phyloP scores from a whole-genome alignment of 257 asterid species.

The Schizonepeta tenuifolia region DNA sequence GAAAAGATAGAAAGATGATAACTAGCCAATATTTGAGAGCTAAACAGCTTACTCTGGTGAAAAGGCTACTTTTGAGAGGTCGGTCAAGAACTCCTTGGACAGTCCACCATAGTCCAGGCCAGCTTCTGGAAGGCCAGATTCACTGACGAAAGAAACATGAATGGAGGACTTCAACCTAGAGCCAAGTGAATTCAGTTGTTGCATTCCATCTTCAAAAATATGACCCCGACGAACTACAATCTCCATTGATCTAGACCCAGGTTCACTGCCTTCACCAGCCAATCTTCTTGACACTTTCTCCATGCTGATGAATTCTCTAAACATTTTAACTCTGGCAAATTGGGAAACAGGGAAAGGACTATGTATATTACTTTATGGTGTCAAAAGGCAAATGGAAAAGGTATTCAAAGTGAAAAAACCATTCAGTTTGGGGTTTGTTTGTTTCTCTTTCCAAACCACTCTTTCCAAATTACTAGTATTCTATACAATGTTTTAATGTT shows the following conservation, averaged over 20 bases:
- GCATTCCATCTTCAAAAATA: conserved; percentile 93
- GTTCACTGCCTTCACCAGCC: conserved; percentile 80
- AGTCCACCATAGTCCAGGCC: conserved; percentile 98
- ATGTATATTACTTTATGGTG: conserved; percentile 17
- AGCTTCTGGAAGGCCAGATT: conserved; percentile 96
- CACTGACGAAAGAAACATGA: conserved; percentile 90
- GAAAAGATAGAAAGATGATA: conserved; percentile 17
- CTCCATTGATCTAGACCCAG: conserved; percentile 78
- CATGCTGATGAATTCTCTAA: conserved; percentile 91
- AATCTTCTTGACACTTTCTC: conserved; percentile 83
- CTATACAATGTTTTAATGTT: no score
- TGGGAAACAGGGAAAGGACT: conserved; percentile 33
- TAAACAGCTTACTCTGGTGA: conserved; percentile 74
- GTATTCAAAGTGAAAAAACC: neutral
- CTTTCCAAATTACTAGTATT: neutral
- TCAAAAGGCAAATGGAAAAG: conserved; percentile 20
- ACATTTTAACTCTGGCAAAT: conserved; percentile 82
- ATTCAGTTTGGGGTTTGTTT: neutral
- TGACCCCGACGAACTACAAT: conserved; percentile 82
- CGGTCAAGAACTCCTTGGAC: conserved; percentile 95
- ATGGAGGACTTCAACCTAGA: conserved; percentile 79
- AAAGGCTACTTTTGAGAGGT: conserved; percentile 81
- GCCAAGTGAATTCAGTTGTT: conserved; percentile 81
- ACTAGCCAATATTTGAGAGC: neutral
- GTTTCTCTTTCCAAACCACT: neutral